Percentiles rank a stretch among this genome's conserved stretches.
phyloP scores from a whole-genome alignment of 805 yeast genomes.

The Hanseniaspora nectarophila region DNA sequence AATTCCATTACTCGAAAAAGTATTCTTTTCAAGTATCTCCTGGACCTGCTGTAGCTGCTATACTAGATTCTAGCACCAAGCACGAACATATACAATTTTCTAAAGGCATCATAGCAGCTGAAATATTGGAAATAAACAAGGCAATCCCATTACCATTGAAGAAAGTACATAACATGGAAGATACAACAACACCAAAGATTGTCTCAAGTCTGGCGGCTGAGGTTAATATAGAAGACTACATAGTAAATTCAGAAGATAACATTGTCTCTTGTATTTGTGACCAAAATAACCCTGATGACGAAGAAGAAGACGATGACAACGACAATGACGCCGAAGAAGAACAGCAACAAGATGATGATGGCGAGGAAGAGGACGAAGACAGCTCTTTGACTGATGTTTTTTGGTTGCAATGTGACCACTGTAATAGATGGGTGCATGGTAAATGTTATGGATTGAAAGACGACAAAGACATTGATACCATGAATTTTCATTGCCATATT shows the following conservation, averaged over 20 bases:
- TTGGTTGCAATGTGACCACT: slow-evolving; percentile 86
- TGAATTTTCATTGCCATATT: slow-evolving; percentile 8
- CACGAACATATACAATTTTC: slow-evolving; percentile 11
- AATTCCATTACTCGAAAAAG: neutral
- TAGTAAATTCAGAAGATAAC: slow-evolving; percentile 73
- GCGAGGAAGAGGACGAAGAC: slow-evolving; percentile 6
- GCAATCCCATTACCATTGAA: slow-evolving; percentile 54
- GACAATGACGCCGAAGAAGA: neutral
- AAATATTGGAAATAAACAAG: slow-evolving; percentile 74
- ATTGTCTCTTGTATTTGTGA: slow-evolving; percentile 82
- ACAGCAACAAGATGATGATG: neutral
- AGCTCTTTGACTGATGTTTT: slow-evolving; percentile 62
- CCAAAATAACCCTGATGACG: slow-evolving; percentile 38
- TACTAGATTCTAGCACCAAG: neutral
- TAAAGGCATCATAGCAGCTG: slow-evolving; percentile 65
- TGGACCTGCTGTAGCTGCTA: slow-evolving; percentile 12
- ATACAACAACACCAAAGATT: neutral
- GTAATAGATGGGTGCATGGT: slow-evolving; percentile 92
- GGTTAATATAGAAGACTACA: slow-evolving; percentile 31
- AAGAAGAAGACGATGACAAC: neutral
- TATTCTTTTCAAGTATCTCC: slow-evolving; percentile 2
- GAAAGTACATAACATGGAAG: slow-evolving; percentile 15
- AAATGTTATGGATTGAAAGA: slow-evolving; percentile 71
- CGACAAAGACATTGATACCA: slow-evolving; percentile 42
- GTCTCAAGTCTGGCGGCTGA: neutral